phyloP scores from a whole-genome alignment of 192 early-diverging fungal species.

The Coemansia sp. region DNA sequence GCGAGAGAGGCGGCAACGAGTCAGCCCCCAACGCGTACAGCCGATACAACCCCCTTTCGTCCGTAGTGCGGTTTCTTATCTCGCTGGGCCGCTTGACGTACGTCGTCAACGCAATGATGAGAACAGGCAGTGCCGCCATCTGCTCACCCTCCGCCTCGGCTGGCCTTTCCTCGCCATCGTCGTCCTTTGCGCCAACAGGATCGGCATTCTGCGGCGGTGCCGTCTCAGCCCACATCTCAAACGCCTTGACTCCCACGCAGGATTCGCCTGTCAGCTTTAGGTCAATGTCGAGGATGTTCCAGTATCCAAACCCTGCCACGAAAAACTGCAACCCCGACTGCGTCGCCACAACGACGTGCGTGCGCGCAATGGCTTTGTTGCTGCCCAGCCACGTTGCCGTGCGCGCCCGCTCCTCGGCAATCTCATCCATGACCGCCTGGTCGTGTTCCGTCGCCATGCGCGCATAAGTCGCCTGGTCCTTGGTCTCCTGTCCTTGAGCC shows the following conservation, averaged over 20 bases:
- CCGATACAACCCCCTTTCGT: conserved; percentile 32
- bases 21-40: conserved; percentile 45
- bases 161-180: not conserved
- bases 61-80: conserved; percentile 2
- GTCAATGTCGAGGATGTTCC: conserved; percentile 49
- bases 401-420: conserved; percentile 28
- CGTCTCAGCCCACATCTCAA: conserved; percentile 24
- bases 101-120: conserved; percentile 45
- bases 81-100: conserved; percentile 39
- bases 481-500: conserved; percentile 18
- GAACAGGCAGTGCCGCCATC: conserved; percentile 17
- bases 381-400: conserved; percentile 25
- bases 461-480: conserved; percentile 10
- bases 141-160: conserved; percentile 5
- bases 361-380: conserved; percentile 21
- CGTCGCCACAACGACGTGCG: conserved; percentile 49
- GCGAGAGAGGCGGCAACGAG: conserved; percentile 33
- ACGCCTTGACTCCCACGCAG: conserved; percentile 51
- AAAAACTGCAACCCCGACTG: conserved; percentile 46
- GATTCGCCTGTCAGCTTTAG: conserved; percentile 40
- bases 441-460: conserved; percentile 17
- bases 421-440: conserved; percentile 10
- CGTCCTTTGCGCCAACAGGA: not conserved
- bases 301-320: conserved; percentile 51
- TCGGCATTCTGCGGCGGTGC: not conserved